Evolutionary conservation across 2,329 filamentous ascomycete species (phyloP).

Genomic region (Alternaria atra): DNA sequence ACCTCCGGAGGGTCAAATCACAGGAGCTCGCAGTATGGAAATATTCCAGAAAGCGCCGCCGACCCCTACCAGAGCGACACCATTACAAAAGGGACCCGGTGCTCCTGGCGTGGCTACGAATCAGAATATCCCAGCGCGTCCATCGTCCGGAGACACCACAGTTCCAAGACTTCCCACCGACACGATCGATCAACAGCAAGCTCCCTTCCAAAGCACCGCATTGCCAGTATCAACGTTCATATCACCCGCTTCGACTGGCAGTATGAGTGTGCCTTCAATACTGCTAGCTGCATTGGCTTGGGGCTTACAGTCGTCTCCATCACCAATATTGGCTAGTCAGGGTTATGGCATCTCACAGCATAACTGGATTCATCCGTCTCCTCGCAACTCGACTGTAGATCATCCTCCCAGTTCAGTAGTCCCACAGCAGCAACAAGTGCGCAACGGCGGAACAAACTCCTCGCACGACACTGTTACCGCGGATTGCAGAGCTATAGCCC

Average conservation of each 20-base stretch:
- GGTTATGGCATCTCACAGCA: neutral
- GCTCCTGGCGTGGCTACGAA: no score
- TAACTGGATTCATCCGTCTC: neutral
- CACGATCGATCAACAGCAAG: neutral
- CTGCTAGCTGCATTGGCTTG: neutral
- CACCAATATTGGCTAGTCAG: neutral
- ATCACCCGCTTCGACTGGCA: neutral
- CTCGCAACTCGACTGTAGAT: neutral
- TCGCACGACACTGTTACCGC: neutral
- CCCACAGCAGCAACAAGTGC: neutral
- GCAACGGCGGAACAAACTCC: neutral
- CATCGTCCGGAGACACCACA: neutral
- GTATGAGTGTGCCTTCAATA: neutral
- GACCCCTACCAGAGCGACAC: neutral
- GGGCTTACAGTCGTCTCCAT: neutral
- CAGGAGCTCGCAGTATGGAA: neutral
- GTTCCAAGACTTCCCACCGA: neutral
- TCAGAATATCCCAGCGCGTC: neutral
- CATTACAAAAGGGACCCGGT: neutral
- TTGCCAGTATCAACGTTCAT: neutral
- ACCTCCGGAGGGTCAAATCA: neutral
- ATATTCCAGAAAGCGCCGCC: neutral
- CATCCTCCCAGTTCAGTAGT: neutral
- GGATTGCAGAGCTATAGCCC: no score
- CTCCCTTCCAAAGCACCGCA: no score